Percentiles rank a stretch among this genome's conserved stretches.
phyloP scores from a whole-genome alignment of 345 rosid genomes.

The Gossypium anomalum region DNA sequence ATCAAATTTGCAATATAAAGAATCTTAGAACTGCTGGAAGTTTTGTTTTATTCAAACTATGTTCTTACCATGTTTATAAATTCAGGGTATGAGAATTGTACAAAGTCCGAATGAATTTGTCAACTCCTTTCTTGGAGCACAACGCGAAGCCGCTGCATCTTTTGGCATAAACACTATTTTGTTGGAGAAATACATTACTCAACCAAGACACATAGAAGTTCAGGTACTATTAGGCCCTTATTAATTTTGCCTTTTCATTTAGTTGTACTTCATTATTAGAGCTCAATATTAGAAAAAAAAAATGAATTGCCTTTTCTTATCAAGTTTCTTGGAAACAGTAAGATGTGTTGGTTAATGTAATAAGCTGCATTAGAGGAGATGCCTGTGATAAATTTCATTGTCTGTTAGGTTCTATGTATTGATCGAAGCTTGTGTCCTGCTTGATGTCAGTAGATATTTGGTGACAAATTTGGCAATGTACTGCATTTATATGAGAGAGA shows the following conservation, averaged over 20 bases:
- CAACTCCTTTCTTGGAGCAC: constrained; percentile 89
- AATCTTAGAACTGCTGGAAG: neutral
- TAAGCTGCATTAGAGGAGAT: neutral
- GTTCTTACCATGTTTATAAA: constrained; percentile 28
- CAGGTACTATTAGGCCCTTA: constrained; percentile 46
- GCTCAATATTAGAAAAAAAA: neutral
- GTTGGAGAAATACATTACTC: constrained; percentile 88
- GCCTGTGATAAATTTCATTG: neutral
- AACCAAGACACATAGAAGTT: constrained; percentile 93
- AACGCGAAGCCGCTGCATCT: constrained; percentile 93
- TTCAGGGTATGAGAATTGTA: constrained; percentile 95
- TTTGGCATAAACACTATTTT: constrained; percentile 82
- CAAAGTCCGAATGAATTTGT: constrained; percentile 54
- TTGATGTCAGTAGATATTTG: constrained; percentile 52
- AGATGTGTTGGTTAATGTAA: neutral
- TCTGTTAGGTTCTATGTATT: constrained; percentile 14
- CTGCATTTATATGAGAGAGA: constrained; percentile 87
- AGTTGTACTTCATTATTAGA: neutral
- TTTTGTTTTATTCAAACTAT: constrained; percentile 16
- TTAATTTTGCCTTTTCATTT: neutral
- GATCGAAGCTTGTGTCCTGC: constrained; percentile 18
- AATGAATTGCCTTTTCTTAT: neutral
- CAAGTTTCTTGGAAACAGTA: constrained; percentile 2
- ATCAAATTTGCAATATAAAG: neutral
- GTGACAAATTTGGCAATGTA: constrained; percentile 76